A percentile compares a stretch with the other conserved stretches of the same genome.
These are phyloP conservation scores for Solanum neorickii DNA, from an alignment of 257 asterid species.

Conservation along the genomic window DNA sequence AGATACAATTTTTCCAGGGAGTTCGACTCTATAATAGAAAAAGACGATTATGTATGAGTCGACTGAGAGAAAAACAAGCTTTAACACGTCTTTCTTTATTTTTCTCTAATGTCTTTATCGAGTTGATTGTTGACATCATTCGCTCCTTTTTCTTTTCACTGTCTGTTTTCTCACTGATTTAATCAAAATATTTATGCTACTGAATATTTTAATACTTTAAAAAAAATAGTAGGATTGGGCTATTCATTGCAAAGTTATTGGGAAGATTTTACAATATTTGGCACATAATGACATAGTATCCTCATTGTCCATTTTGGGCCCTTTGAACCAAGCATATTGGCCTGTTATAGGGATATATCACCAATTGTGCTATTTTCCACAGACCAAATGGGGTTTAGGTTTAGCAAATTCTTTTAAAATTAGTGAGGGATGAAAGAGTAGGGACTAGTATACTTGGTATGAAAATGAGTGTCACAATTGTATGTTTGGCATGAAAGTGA, in stretches of 20 bases:
- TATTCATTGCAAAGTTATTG: neutral
- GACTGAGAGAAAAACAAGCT: neutral
- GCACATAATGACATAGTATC: neutral
- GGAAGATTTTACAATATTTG: neutral
- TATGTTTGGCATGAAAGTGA: neutral
- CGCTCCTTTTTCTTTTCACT: neutral
- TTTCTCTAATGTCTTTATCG: neutral
- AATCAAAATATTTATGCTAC: neutral
- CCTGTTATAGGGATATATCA: neutral
- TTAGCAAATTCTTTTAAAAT: neutral
- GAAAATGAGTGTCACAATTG: neutral
- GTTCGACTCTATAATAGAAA: neutral
- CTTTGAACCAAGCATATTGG: neutral
- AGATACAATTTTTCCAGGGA: too few relatives aligned
- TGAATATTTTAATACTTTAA: too few relatives aligned
- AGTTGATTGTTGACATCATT: neutral
- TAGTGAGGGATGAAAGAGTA: neutral
- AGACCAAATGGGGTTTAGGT: neutral
- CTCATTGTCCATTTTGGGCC: neutral
- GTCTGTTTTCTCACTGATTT: neutral
- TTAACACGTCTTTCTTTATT: neutral
- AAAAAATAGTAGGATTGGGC: neutral
- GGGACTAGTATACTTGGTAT: neutral
- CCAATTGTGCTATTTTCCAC: neutral
- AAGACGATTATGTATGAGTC: accelerated